Evolutionary conservation across 192 early-diverging fungal genomes (phyloP).

Genomic region (Backusella liffmaniae): DNA sequence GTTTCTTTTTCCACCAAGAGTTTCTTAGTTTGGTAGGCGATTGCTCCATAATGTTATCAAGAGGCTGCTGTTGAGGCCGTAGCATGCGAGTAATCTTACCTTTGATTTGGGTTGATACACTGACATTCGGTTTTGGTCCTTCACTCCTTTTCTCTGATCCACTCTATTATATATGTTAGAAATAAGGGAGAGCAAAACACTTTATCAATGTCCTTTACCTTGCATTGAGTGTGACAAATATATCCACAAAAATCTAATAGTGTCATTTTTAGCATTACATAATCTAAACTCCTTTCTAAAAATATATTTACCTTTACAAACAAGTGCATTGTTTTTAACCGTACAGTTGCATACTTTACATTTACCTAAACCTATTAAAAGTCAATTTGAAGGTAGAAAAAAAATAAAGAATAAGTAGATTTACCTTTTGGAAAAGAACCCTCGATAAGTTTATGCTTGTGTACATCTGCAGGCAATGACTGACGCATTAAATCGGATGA

Average conservation of each 20-base stretch:
- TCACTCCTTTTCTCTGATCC: neutral
- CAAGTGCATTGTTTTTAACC: constrained; percentile 51
- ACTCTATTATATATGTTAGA: neutral
- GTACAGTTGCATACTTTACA: constrained; percentile 45
- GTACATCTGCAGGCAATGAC: neutral
- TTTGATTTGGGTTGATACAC: neutral
- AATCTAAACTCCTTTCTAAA: neutral
- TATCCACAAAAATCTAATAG: constrained; percentile 26
- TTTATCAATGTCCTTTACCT: neutral
- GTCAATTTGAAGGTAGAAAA: neutral
- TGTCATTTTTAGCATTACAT: neutral
- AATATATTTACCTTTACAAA: constrained; percentile 53
- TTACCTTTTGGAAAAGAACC: constrained; percentile 58
- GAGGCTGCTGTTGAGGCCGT: neutral
- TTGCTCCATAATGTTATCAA: neutral
- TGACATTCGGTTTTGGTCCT: constrained; percentile 3
- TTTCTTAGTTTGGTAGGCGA: neutral
- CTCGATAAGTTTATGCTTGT: constrained; percentile 50
- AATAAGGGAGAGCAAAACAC: neutral
- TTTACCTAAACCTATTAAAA: constrained; percentile 33
- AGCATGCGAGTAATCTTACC: neutral
- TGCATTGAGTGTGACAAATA: constrained; percentile 41
- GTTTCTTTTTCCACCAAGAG: constrained; percentile 9
- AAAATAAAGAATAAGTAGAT: neutral
- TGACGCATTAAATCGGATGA: neutral